Evolutionary conservation across 2,329 filamentous ascomycete species (phyloP), one percentile per base, ranked within the genome.

Genomic region (Myriangium duriaei): DNA sequence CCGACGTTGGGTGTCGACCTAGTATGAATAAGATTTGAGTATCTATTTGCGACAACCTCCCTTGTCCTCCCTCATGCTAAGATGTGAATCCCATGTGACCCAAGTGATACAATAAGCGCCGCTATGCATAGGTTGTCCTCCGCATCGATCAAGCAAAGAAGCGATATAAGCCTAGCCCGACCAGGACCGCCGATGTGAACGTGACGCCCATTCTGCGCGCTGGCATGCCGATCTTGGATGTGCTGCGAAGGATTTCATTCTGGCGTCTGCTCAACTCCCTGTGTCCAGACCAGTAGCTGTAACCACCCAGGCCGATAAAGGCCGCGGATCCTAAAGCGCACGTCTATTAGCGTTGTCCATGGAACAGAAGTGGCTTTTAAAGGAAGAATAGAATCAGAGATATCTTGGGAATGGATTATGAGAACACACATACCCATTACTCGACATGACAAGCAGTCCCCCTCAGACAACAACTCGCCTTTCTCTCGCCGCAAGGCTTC

Each of bases 271-370:
- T 51, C 15, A 68, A 53, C 38, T 68, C 63, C 11, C 55, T 51
- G 49, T 63, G 63, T 4, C 64, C 64, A 2, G 62, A 63, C 24
- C 59, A 47, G 49, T 65, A 67, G 4, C 58, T 62, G 51, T 64
- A 67, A 15, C 58, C 54, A 39, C 65, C 65, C 33, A 68, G 59
- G 19, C 62, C 62, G 28, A 62, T 51, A 49, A 68, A 68, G 0
- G 56, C 63, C 31, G 54, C 56, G 33, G 54, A 61, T 32, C 64
- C 64, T 67, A 41, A 3, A 21, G n/a, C 11, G 6, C n/a, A n/a
- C n/a, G n/a, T n/a, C n/a, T n/a, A n/a, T n/a, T n/a, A n/a, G n/a
- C n/a, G n/a, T n/a, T n/a, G n/a, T n/a, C n/a, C n/a, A 18, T 9
- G 18, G 26, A 12, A 19, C 24, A 24, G 24, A 14, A 21, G 11